Evolutionary conservation across 1,139 yeast species (phyloP).

Genomic region (Pichia sp.): DNA sequence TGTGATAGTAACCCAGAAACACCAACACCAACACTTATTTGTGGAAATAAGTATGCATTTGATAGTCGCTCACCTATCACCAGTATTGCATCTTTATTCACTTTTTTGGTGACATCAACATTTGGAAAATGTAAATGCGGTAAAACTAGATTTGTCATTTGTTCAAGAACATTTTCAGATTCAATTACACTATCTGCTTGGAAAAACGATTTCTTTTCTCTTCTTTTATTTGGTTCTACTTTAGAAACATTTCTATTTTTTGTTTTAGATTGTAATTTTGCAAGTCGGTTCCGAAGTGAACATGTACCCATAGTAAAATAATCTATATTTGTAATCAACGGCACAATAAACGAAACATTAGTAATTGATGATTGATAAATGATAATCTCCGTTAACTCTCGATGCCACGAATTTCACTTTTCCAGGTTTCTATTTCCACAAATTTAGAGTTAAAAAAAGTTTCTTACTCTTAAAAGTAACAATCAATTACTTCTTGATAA

Average conservation of each 20-base stretch:
- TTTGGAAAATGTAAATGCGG: slow-evolving; percentile 4
- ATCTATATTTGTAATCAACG: too few species aligned
- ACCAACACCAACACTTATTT: not conserved
- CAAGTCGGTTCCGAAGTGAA: not conserved
- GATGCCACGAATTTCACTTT: not conserved
- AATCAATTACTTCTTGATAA: too few species aligned
- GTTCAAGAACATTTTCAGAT: not conserved
- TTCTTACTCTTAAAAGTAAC: too few species aligned
- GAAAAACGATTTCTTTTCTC: slow-evolving; percentile 6
- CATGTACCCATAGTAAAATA: not conserved
- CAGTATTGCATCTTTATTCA: not conserved
- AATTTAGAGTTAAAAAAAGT: too few species aligned
- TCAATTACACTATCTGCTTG: slow-evolving; percentile 3
- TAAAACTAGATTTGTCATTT: not conserved
- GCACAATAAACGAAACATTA: not conserved
- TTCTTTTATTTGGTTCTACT: not conserved
- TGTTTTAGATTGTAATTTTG: not conserved
- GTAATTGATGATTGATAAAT: too few species aligned
- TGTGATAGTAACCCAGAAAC: slow-evolving; percentile 5
- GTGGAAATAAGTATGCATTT: slow-evolving; percentile 6
- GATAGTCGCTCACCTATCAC: slow-evolving; percentile 2
- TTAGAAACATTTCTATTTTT: not conserved
- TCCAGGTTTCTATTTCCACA: not conserved
- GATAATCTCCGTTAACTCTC: not conserved
- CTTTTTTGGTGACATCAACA: not conserved